Conservation (phyloP, 2,329 filamentous ascomycete genomes). For the Cercospora sp. region DNA sequence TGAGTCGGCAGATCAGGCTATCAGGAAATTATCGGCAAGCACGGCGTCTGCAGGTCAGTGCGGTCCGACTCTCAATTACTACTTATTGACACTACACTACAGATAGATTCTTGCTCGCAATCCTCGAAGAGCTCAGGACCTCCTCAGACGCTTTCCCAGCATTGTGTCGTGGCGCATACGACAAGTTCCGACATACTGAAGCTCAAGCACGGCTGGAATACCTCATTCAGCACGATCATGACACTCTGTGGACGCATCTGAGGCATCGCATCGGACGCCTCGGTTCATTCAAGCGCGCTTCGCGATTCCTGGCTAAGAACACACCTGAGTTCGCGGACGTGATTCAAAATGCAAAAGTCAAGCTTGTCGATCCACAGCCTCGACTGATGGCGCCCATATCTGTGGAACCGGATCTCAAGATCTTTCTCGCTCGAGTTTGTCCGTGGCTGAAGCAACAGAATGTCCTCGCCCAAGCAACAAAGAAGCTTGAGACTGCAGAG, state of each 20-base stretch:
- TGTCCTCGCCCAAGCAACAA: neutral
- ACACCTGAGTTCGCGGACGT: neutral
- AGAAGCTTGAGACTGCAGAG: neutral
- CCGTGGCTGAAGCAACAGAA: neutral
- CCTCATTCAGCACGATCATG: neutral
- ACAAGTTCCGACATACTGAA: neutral
- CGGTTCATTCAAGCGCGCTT: neutral
- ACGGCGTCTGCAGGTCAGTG: neutral
- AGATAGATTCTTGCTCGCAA: neutral
- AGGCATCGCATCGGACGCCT: neutral
- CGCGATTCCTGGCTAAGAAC: neutral
- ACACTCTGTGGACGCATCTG: neutral
- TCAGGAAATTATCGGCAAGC: neutral
- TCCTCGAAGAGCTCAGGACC: neutral
- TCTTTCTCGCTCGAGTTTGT: neutral
- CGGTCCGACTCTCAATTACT: neutral
- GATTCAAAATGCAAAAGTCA: neutral
- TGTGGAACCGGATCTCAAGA: neutral
- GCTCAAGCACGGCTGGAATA: neutral
- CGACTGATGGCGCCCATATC: neutral
- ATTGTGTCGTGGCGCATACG: neutral
- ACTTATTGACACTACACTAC: neutral
- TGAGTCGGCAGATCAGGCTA: neutral
- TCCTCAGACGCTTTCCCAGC: neutral
- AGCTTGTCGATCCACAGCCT: neutral